Evolutionary conservation across 2,329 filamentous ascomycete species (phyloP).

Genomic region (Ascochyta viciae-villosae): DNA sequence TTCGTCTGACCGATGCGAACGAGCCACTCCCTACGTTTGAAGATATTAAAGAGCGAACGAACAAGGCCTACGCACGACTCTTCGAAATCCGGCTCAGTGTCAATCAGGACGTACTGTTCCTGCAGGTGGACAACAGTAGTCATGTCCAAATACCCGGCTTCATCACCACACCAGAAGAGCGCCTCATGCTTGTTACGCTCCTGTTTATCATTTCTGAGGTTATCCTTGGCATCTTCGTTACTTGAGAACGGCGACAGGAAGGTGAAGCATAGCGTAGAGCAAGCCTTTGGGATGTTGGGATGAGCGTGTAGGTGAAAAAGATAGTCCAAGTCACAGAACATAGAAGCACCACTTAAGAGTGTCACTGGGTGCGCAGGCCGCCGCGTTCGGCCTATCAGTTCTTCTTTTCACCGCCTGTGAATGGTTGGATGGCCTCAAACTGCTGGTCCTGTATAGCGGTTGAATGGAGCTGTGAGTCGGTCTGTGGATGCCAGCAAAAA

Average conservation of each 20-base stretch:
- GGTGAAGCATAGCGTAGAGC: no score
- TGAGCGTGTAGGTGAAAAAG: no score
- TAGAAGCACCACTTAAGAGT: no score
- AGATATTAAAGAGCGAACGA: slow-evolving; percentile 28
- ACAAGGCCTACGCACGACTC: slow-evolving; percentile 44
- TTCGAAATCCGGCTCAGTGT: slow-evolving; percentile 53
- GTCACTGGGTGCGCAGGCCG: no score
- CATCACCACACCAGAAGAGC: slow-evolving; percentile 27
- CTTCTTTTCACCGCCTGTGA: no score
- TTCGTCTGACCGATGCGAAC: slow-evolving; percentile 44
- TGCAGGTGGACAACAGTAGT: slow-evolving; percentile 12
- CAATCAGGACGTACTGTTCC: slow-evolving; percentile 51
- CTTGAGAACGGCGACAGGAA: slow-evolving; percentile 15
- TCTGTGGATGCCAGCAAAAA: not conserved
- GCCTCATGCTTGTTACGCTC: slow-evolving; percentile 56
- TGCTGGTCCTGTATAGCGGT: no score
- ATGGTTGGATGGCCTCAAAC: no score
- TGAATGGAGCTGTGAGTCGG: no score
- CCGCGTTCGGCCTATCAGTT: no score
- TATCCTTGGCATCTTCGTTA: slow-evolving; percentile 54
- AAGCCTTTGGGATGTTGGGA: no score
- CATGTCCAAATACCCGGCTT: not conserved
- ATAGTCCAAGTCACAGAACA: no score
- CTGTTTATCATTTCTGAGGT: slow-evolving; percentile 56
- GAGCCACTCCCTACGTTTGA: slow-evolving; percentile 42